phyloP scores from a whole-genome alignment of 345 rosid species.

The Arabidopsis suecica region DNA sequence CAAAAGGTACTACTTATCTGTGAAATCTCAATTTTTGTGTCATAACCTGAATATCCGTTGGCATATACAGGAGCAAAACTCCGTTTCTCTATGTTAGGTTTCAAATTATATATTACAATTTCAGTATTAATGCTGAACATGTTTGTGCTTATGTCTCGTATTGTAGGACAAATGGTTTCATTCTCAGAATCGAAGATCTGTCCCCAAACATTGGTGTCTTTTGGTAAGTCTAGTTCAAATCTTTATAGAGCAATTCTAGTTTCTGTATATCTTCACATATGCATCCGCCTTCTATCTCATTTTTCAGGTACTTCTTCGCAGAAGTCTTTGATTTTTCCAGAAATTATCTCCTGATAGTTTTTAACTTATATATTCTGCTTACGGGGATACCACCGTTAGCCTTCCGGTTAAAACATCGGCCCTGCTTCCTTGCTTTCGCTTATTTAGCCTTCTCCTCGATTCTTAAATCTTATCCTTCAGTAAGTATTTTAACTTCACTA shows the following conservation, averaged over 20 bases:
- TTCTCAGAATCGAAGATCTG: conserved; percentile 85
- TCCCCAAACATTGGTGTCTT: conserved; percentile 91
- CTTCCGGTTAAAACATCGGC: conserved; percentile 79
- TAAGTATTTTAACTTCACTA: conserved; percentile 50
- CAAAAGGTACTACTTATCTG: conserved; percentile 60
- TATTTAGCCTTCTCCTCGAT: conserved; percentile 79
- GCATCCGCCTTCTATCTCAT: conserved; percentile 40
- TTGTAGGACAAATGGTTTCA: conserved; percentile 87
- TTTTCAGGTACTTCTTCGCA: conserved; percentile 93
- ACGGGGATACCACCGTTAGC: conserved; percentile 73
- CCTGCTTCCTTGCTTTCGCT: conserved; percentile 86
- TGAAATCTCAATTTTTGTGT: neutral
- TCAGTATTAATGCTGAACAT: neutral
- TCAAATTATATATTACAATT: neutral
- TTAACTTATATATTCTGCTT: conserved; percentile 74
- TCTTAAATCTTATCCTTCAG: conserved; percentile 93
- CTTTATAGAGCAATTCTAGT: neutral
- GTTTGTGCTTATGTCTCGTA: conserved; percentile 6
- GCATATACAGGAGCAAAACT: neutral
- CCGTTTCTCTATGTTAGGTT: neutral
- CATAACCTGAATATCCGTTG: neutral
- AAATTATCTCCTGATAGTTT: conserved; percentile 80
- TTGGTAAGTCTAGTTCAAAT: conserved; percentile 59
- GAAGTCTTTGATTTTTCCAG: conserved; percentile 88
- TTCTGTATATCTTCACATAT: neutral